Percentiles rank a stretch among this genome's conserved stretches.
These are phyloP conservation scores for Fistulina hepatica DNA, from an alignment of 1,284 basidiomycete genomes.

Conservation along the genomic window DNA sequence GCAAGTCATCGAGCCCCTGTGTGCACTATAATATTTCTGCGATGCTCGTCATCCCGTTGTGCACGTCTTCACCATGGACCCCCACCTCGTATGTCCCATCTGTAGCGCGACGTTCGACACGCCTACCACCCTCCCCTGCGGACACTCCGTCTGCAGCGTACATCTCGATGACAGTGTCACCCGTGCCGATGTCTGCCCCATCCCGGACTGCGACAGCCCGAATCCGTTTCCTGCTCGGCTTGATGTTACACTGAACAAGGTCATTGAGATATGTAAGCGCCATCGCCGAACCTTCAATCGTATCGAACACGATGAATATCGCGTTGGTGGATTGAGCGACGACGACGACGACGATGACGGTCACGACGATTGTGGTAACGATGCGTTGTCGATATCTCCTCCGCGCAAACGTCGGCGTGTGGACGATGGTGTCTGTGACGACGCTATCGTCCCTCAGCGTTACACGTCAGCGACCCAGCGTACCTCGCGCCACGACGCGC, in stretches of 20 bases:
- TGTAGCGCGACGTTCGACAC: constrained; percentile 19
- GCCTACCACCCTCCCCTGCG: constrained; percentile 33
- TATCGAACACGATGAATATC: constrained; percentile 17
- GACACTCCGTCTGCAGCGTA: constrained; percentile 30
- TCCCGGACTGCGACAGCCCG: constrained; percentile 19
- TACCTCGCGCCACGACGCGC: constrained; percentile 20
- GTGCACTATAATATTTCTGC: too few relatives aligned
- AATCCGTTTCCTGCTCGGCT: constrained; percentile 15
- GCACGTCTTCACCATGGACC: too few relatives aligned
- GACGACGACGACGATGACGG: constrained; percentile 18
- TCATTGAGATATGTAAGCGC: constrained; percentile 36
- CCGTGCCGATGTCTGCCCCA: constrained; percentile 18
- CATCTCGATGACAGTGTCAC: constrained; percentile 17
- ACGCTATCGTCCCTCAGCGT: background rate
- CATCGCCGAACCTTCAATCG: constrained; percentile 14
- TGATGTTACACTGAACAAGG: constrained; percentile 58
- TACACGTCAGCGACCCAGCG: background rate
- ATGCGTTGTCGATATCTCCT: too few relatives aligned
- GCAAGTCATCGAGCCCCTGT: too few relatives aligned
- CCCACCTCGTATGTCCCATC: constrained; percentile 28
- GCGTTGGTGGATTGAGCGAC: constrained; percentile 26
- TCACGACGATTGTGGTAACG: too few relatives aligned
- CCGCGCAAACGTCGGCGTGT: constrained; percentile 24
- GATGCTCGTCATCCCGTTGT: too few relatives aligned
- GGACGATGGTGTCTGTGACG: constrained; percentile 18